These are phyloP conservation scores for Flaveria robusta DNA, from an alignment of 129 eudicot genomes.

Conservation along the genomic window DNA sequence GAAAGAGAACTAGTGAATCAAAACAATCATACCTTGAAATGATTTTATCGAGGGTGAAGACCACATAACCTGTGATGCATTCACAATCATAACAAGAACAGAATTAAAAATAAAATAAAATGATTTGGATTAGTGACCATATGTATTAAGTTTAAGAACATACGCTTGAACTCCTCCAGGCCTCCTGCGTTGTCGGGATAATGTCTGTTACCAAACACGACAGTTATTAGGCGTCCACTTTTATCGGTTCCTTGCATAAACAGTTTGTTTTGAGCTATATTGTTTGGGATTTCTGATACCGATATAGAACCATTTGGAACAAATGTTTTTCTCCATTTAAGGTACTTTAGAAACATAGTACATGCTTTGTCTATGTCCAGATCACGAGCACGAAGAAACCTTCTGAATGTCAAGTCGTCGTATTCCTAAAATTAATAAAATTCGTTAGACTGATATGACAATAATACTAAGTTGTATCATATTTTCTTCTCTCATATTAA, in stretches of 20 bases:
- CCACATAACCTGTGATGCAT: conserved; percentile 58
- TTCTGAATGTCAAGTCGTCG: conserved; percentile 64
- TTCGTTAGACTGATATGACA: neutral
- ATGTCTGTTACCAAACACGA: conserved; percentile 55
- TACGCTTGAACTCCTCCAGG: conserved; percentile 65
- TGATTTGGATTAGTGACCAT: neutral
- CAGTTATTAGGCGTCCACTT: conserved; percentile 57
- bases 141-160: conserved; percentile 24
- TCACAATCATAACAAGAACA: conserved; percentile 3
- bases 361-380: conserved; percentile 66
- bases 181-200: conserved; percentile 48
- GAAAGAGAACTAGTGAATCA: conserved; percentile 19
- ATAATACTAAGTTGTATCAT: neutral
- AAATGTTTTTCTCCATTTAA: conserved; percentile 59
- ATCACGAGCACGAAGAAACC: conserved; percentile 92
- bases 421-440: conserved; percentile 51
- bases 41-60: conserved; percentile 65
- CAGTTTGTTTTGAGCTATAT: conserved; percentile 66
- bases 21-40: conserved; percentile 52
- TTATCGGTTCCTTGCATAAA: conserved; percentile 72
- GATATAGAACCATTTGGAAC: conserved; percentile 71
- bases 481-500: neutral
- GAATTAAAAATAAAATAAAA: neutral
- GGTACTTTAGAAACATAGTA: conserved; percentile 62
- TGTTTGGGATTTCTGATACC: conserved; percentile 52